Percentiles rank a stretch among this genome's conserved stretches.
Conservation (phyloP, 805 yeast species). For the Ogataea pilisensis region DNA sequence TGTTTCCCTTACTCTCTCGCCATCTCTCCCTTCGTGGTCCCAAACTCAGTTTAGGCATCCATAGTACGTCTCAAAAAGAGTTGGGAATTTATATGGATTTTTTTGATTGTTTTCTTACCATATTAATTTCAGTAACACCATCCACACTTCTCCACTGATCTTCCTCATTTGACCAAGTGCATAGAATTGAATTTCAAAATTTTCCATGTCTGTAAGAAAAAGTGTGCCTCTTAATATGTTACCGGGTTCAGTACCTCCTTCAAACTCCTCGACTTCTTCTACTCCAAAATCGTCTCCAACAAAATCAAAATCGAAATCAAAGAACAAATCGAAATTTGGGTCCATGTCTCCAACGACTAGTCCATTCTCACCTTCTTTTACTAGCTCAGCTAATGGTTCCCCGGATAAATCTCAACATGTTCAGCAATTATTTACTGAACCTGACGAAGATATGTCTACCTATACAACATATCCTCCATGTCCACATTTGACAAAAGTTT, state of each 20-base stretch:
- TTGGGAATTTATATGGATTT: no score
- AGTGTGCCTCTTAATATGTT: slow-evolving; percentile 14
- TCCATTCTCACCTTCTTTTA: not conserved
- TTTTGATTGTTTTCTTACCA: no score
- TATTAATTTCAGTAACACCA: no score
- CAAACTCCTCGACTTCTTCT: slow-evolving; percentile 4
- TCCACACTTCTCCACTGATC: no score
- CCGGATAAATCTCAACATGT: not conserved
- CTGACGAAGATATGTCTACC: slow-evolving; percentile 17
- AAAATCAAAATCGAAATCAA: not conserved
- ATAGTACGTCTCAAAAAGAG: no score
- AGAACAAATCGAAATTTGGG: not conserved
- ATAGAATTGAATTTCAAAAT: no score
- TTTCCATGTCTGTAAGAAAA: slow-evolving; percentile 18
- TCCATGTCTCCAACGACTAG: not conserved
- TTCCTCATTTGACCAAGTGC: no score
- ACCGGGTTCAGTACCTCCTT: slow-evolving; percentile 7
- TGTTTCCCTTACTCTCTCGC: no score
- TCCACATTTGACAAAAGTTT: slow-evolving; percentile 43
- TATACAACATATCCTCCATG: slow-evolving; percentile 42
- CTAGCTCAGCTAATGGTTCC: slow-evolving; percentile 1
- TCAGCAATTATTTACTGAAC: not conserved
- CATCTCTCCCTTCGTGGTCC: no score
- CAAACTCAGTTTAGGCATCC: no score
- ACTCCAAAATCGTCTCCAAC: slow-evolving; percentile 3